phyloP scores from a whole-genome alignment of 2,329 filamentous ascomycete species.

The Emericellopsis atlantica region DNA sequence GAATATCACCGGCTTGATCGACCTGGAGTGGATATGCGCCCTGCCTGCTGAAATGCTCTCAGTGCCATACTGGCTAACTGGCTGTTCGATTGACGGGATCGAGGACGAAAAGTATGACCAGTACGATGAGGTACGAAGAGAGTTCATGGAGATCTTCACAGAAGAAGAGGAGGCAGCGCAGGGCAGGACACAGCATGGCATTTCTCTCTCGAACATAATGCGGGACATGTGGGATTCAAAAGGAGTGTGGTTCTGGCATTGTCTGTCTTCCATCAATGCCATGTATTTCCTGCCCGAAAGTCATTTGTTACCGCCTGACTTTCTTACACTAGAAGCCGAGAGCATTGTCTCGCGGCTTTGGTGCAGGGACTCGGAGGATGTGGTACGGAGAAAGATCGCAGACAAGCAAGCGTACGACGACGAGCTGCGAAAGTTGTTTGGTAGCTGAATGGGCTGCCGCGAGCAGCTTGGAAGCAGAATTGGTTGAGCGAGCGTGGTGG shows the following conservation, averaged over 20 bases:
- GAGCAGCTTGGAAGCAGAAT: too few relatives aligned
- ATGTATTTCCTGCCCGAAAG: slow-evolving; percentile 5
- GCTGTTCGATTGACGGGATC: slow-evolving; percentile 7
- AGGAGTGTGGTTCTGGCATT: slow-evolving; percentile 9
- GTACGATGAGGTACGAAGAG: slow-evolving; percentile 7
- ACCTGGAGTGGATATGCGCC: slow-evolving; percentile 21
- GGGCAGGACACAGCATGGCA: slow-evolving; percentile 1
- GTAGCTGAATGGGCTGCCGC: neutral
- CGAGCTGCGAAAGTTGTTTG: slow-evolving; percentile 2
- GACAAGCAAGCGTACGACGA: slow-evolving; percentile 5
- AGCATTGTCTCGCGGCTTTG: slow-evolving; percentile 5
- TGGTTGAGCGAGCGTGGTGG: too few relatives aligned
- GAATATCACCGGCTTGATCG: slow-evolving; percentile 19
- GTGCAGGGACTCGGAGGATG: slow-evolving; percentile 3
- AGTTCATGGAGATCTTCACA: slow-evolving; percentile 8
- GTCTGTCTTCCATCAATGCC: slow-evolving; percentile 5
- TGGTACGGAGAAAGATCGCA: slow-evolving; percentile 5
- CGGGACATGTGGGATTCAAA: slow-evolving; percentile 8
- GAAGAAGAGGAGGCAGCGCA: slow-evolving; percentile 5
- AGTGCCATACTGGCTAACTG: slow-evolving; percentile 10
- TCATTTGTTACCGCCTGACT: slow-evolving; percentile 4
- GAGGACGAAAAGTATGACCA: slow-evolving; percentile 5
- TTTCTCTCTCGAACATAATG: slow-evolving; percentile 5
- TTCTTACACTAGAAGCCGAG: slow-evolving; percentile 3
- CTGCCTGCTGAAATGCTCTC: slow-evolving; percentile 7